Percentiles rank a stretch among this genome's conserved stretches.
phyloP scores from a whole-genome alignment of 2,329 filamentous ascomycete species.

The Aureobasidium mangrovei region DNA sequence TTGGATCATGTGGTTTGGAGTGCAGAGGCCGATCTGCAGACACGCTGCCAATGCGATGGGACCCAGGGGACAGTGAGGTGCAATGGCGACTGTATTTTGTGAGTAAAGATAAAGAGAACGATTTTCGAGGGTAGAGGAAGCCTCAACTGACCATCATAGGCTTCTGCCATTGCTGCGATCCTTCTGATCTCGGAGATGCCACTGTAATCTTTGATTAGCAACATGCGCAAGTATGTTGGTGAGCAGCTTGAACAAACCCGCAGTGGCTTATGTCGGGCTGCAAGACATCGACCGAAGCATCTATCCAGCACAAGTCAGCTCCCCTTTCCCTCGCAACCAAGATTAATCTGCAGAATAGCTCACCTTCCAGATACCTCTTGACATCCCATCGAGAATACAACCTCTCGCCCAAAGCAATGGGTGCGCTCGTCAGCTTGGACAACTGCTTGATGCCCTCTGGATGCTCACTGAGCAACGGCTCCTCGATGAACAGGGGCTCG shows the following conservation, averaged over 20 bases:
- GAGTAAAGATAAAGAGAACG: not conserved
- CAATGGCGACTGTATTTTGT: conserved; percentile 40
- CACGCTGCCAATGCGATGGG: conserved; percentile 63
- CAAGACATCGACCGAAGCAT: conserved; percentile 58
- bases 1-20: conserved; percentile 60
- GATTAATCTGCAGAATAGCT: not conserved
- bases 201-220: no score
- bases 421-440: conserved; percentile 46
- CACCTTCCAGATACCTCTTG: conserved; percentile 55
- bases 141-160: conserved; percentile 17
- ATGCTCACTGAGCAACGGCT: conserved; percentile 63
- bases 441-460: conserved; percentile 55
- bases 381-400: conserved; percentile 65
- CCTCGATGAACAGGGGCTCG: conserved; percentile 62
- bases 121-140: not conserved
- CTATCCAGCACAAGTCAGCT: conserved; percentile 18
- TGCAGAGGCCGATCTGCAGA: conserved; percentile 54
- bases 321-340: not conserved
- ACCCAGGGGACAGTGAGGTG: conserved; percentile 63
- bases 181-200: conserved; percentile 62
- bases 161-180: conserved; percentile 53
- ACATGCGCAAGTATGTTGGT: no score
- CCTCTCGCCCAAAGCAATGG: conserved; percentile 63
- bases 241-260: conserved; percentile 30
- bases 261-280: conserved; percentile 64